These are phyloP conservation scores for Pyrenophora teres DNA, from an alignment of 2,329 filamentous ascomycete species.

Conservation along the genomic window DNA sequence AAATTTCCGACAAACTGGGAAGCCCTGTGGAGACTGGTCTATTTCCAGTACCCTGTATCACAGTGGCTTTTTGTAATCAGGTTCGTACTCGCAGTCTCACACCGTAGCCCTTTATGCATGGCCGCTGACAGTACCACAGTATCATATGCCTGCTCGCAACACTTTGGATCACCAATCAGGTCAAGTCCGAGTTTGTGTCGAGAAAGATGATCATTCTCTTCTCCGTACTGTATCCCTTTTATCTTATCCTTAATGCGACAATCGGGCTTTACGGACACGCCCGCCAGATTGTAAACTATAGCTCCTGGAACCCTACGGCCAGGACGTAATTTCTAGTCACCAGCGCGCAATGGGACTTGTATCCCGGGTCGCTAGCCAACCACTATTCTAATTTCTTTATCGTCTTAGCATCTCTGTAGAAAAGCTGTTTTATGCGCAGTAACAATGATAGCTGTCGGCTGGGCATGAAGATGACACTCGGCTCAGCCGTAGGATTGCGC, in stretches of 20 bases:
- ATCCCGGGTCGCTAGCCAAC: too few species aligned
- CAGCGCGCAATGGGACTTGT: too few species aligned
- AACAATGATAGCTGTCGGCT: too few species aligned
- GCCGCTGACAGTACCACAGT: conserved; percentile 34
- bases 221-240: conserved; percentile 51
- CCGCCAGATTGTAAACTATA: conserved; percentile 53
- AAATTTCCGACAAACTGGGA: conserved; percentile 49
- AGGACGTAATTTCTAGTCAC: conserved; percentile 27
- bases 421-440: too few species aligned
- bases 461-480: too few species aligned
- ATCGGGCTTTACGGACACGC: conserved; percentile 56
- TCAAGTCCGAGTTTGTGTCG: conserved; percentile 53
- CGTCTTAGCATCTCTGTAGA: too few species aligned
- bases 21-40: conserved; percentile 50
- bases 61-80: conserved; percentile 55
- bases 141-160: conserved; percentile 52
- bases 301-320: conserved; percentile 56
- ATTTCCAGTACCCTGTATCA: conserved; percentile 56
- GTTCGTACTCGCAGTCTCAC: conserved; percentile 33
- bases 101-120: conserved; percentile 1
- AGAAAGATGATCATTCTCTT: conserved; percentile 51
- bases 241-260: conserved; percentile 51
- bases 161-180: conserved; percentile 53
- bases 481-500: too few species aligned
- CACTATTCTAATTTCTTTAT: too few species aligned